A percentile compares a stretch with the other conserved stretches of the same genome.
phyloP scores from a whole-genome alignment of 352 stramenopile species.

The Aphanomyces cochlioides region DNA sequence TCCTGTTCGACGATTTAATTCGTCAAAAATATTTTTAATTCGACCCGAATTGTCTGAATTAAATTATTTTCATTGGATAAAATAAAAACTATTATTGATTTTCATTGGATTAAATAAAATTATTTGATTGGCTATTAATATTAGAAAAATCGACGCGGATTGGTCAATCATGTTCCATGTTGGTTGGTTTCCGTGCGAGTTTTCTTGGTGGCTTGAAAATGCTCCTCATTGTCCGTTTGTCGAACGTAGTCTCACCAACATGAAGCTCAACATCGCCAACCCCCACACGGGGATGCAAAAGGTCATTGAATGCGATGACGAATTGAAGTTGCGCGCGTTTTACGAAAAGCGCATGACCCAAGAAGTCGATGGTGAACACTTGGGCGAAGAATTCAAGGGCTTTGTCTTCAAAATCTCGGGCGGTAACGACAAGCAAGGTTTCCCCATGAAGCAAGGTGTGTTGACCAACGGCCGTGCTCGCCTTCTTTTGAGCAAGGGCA shows the following conservation, averaged over 20 bases:
- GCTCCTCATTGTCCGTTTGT: slow-evolving; percentile 27
- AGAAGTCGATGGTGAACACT: slow-evolving; percentile 97
- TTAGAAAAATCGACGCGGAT: not conserved
- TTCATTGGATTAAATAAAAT: slow-evolving; percentile 13
- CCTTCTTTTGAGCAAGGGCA: slow-evolving; percentile 97
- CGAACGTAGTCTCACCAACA: slow-evolving; percentile 47
- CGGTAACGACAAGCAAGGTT: slow-evolving; percentile 99
- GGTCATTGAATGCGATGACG: slow-evolving; percentile 99
- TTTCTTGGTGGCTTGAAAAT: too few species aligned
- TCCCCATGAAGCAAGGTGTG: slow-evolving; percentile 99
- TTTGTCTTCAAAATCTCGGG: slow-evolving; percentile 99
- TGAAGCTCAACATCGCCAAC: slow-evolving; percentile 99
- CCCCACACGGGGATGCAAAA: slow-evolving; percentile 97
- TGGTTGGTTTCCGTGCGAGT: slow-evolving; percentile 6
- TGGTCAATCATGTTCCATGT: not conserved
- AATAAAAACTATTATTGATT: not conserved
- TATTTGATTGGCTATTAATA: slow-evolving; percentile 9
- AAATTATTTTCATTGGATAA: slow-evolving; percentile 10
- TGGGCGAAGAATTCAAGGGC: slow-evolving; percentile 99
- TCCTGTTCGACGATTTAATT: not conserved
- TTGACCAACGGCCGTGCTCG: slow-evolving; percentile 98
- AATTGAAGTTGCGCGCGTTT: slow-evolving; percentile 98
- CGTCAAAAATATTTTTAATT: not conserved
- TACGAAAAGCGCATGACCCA: slow-evolving; percentile 99
- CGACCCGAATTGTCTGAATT: not conserved